Evolutionary conservation across 1,284 basidiomycete species (phyloP).

Genomic region (Puccinia polysora): DNA sequence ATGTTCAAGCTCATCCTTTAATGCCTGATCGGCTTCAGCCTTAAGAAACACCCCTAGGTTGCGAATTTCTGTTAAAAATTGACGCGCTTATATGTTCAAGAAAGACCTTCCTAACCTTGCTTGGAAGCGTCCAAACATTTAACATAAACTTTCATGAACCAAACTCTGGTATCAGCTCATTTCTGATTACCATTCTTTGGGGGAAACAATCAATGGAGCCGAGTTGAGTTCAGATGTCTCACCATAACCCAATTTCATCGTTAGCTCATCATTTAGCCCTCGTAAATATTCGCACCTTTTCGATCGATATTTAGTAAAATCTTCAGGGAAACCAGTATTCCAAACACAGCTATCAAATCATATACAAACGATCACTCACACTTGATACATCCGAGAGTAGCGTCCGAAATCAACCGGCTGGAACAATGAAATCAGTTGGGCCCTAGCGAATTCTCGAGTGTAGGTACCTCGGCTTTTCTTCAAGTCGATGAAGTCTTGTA

Average conservation of each 20-base stretch:
- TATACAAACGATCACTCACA: conserved; percentile 4
- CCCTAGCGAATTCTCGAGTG: conserved; percentile 7
- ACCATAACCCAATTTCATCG: conserved; percentile 29
- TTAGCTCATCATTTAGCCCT: conserved; percentile 23
- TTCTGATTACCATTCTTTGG: too few relatives aligned
- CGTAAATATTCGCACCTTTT: conserved; percentile 31
- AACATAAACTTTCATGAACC: conserved; percentile 26
- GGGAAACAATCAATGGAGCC: background rate
- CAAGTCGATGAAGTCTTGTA: conserved; percentile 1
- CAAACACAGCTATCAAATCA: background rate
- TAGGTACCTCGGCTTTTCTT: background rate
- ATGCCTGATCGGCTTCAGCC: conserved; percentile 17
- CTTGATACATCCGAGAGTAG: conserved; percentile 38
- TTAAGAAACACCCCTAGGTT: background rate
- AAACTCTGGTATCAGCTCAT: too few relatives aligned
- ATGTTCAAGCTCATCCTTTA: conserved; percentile 30
- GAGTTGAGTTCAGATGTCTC: background rate
- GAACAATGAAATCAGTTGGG: conserved; percentile 26
- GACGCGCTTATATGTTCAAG: background rate
- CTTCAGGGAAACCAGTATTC: background rate
- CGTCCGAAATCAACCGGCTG: conserved; percentile 29
- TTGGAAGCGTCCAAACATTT: conserved; percentile 40
- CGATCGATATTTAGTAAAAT: background rate
- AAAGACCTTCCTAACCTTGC: conserved; percentile 7
- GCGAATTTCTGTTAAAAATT: background rate